phyloP scores from a whole-genome alignment of 805 yeast species.

The Yamadazyma phyllophila region DNA sequence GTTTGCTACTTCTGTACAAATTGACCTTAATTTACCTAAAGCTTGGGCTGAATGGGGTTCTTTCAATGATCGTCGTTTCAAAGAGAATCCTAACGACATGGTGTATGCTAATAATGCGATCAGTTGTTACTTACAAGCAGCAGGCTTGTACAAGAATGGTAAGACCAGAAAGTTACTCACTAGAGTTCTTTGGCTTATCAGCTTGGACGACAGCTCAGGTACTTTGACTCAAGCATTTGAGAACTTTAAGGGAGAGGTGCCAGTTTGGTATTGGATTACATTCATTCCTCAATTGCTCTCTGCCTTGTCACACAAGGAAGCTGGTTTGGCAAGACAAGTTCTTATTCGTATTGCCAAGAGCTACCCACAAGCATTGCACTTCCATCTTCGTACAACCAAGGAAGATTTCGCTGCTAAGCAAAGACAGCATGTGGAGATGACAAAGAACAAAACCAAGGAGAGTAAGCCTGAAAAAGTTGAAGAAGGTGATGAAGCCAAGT shows the following conservation, averaged over 20 bases:
- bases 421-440: conserved; percentile 55
- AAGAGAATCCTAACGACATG: conserved; percentile 78
- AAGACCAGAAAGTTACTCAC: conserved; percentile 86
- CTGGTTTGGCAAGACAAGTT: conserved; percentile 81
- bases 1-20: conserved; percentile 95
- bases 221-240: conserved; percentile 85
- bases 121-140: conserved; percentile 95
- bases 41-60: conserved; percentile 99
- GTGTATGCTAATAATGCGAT: conserved; percentile 90
- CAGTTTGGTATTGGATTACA: conserved; percentile 99
- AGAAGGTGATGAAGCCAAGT: conserved; percentile 6
- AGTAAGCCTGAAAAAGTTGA: conserved; percentile 6
- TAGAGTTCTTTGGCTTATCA: conserved; percentile 87
- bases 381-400: conserved; percentile 90
- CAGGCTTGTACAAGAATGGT: conserved; percentile 90
- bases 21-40: conserved; percentile 89
- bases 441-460: conserved; percentile 19
- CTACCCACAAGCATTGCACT: conserved; percentile 96
- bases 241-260: conserved; percentile 90
- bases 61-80: conserved; percentile 84
- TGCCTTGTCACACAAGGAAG: conserved; percentile 87
- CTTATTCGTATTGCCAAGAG: conserved; percentile 91
- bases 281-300: conserved; percentile 92
- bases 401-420: conserved; percentile 90
- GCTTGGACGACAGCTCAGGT: conserved; percentile 83